A percentile compares a stretch with the other conserved stretches of the same genome.
phyloP scores from a whole-genome alignment of 2,329 filamentous ascomycete genomes.

The Curvularia sp. region DNA sequence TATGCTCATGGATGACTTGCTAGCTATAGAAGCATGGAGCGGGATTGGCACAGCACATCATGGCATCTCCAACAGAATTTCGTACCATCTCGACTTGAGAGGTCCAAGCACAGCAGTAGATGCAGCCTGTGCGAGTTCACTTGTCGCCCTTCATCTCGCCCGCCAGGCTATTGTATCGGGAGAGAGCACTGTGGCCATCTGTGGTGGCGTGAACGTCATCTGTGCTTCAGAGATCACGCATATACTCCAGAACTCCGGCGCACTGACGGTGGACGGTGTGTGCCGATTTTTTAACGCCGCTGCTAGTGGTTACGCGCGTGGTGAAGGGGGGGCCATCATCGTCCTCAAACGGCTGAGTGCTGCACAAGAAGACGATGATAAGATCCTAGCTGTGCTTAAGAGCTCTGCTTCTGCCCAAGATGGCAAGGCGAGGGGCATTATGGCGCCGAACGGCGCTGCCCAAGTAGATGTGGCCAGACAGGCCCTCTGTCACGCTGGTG shows the following conservation, averaged over 20 bases:
- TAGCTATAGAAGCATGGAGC: neutral
- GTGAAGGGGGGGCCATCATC: constrained; percentile 61
- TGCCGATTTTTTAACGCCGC: constrained; percentile 55
- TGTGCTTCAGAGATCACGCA: constrained; percentile 55
- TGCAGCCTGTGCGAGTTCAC: constrained; percentile 35
- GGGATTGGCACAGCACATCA: neutral
- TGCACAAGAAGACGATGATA: constrained; percentile 51
- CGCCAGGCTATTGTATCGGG: constrained; percentile 35
- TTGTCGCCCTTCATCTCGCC: constrained; percentile 33
- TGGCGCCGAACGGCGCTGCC: constrained; percentile 53
- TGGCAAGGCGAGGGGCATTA: constrained; percentile 34
- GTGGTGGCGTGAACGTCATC: constrained; percentile 47
- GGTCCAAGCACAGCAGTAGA: constrained; percentile 37
- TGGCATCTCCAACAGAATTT: constrained; percentile 25
- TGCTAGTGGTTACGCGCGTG: constrained; percentile 69
- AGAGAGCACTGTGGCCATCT: constrained; percentile 43
- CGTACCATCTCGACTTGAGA: constrained; percentile 32
- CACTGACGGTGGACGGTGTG: constrained; percentile 54
- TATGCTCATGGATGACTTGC: neutral
- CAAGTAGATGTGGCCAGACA: constrained; percentile 45
- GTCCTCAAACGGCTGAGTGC: constrained; percentile 52
- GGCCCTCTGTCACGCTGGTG: constrained; percentile 43
- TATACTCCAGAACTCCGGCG: constrained; percentile 50
- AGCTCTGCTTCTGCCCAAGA: constrained; percentile 38
- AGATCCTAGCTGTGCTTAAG: constrained; percentile 42